phyloP scores from a whole-genome alignment of 257 asterid species.

The Nyctanthes arbortristis region DNA sequence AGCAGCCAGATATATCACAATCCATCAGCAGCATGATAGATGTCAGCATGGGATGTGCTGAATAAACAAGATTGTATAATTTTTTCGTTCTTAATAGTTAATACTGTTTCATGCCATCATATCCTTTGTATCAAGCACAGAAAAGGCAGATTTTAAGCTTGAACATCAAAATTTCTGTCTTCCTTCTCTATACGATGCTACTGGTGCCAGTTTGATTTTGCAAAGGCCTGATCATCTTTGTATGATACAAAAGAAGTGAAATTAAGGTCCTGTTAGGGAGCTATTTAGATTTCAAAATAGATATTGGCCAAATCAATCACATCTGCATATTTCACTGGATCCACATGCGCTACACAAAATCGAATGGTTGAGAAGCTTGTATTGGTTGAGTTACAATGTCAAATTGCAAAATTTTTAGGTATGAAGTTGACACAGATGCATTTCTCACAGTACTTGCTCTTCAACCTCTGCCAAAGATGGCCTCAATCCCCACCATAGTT shows the following conservation, averaged over 20 bases:
- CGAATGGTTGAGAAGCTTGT: neutral
- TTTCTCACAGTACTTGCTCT: slow-evolving; percentile 94
- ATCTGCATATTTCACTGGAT: no score
- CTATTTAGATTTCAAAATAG: no score
- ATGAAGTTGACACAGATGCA: slow-evolving; percentile 95
- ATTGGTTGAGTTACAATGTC: slow-evolving; percentile 8
- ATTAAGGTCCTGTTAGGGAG: no score
- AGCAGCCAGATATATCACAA: neutral
- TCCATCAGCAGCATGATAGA: neutral
- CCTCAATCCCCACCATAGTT: slow-evolving; percentile 79
- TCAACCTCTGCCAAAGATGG: slow-evolving; percentile 81
- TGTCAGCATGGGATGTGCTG: no score
- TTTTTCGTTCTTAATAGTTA: no score
- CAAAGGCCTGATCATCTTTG: neutral
- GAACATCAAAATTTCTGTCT: neutral
- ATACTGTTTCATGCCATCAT: no score
- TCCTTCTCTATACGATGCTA: neutral
- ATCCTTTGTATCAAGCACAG: neutral
- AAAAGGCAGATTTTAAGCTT: neutral
- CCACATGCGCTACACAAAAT: no score
- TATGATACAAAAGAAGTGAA: neutral
- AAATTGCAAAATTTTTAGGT: slow-evolving; percentile 43
- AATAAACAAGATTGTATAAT: no score
- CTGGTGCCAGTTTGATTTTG: neutral
- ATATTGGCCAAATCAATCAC: no score